Evolutionary conservation across 108 stramenopile species (phyloP).

Genomic region (Licmophora abbreviata): DNA sequence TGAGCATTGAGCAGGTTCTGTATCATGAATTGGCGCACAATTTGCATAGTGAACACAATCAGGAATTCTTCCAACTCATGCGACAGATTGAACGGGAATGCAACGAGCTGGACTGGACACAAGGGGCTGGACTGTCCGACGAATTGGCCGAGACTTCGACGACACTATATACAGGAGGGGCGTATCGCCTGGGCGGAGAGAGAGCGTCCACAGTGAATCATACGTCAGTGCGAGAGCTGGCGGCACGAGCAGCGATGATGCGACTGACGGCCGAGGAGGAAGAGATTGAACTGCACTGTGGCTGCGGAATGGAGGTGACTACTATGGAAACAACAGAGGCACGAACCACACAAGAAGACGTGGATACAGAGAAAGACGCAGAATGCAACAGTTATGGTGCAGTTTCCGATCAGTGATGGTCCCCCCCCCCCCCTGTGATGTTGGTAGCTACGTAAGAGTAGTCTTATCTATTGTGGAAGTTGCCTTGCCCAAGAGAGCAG

Average conservation of each 20-base stretch:
- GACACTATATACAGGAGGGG: conserved; percentile 8
- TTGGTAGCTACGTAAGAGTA: too few species aligned
- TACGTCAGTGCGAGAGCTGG: conserved; percentile 13
- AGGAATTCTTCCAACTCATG: conserved; percentile 62
- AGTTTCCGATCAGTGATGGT: too few species aligned
- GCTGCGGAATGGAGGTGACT: conserved; percentile 5
- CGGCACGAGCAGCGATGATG: conserved; percentile 21
- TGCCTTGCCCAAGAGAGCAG: too few species aligned
- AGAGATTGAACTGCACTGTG: conserved; percentile 19
- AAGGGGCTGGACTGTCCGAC: conserved; percentile 5
- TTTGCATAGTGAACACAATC: conserved; percentile 55
- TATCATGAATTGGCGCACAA: conserved; percentile 80
- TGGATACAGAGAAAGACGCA: not conserved
- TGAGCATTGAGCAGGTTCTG: conserved; percentile 45
- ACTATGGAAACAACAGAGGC: not conserved
- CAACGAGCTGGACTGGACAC: conserved; percentile 54
- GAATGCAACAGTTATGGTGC: not conserved
- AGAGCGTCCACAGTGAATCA: not conserved
- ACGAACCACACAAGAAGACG: not conserved
- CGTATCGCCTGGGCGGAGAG: conserved; percentile 17
- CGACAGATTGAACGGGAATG: conserved; percentile 69
- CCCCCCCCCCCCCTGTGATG: too few species aligned
- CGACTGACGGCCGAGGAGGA: conserved; percentile 21
- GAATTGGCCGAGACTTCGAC: not conserved
- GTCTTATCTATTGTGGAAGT: too few species aligned